A percentile compares a stretch with the other conserved stretches of the same genome.
Evolutionary conservation across 2,329 filamentous ascomycete genomes (phyloP).

Genomic region (Epichloe baconii): DNA sequence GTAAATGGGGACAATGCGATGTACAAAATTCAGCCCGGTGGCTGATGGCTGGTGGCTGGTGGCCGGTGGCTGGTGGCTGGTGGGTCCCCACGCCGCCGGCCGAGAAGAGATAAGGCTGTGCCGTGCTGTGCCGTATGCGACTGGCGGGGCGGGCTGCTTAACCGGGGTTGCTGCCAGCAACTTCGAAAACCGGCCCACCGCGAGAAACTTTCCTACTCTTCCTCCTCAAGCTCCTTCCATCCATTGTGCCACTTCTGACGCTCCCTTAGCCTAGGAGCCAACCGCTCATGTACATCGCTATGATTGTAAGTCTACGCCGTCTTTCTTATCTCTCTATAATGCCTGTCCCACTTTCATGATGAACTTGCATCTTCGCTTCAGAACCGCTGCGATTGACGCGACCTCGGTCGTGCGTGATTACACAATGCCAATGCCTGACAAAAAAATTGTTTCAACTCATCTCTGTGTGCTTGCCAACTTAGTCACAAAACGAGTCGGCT

Average conservation of each 20-base stretch:
- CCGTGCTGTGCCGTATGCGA: background rate
- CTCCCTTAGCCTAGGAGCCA: background rate
- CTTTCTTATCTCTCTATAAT: background rate
- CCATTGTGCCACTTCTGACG: background rate
- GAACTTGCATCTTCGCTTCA: conserved; percentile 31
- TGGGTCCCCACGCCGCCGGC: conserved; percentile 7
- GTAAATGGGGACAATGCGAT: conserved; percentile 2
- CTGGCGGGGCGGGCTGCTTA: too few relatives aligned
- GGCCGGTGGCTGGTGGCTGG: conserved; percentile 10
- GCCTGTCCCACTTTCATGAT: conserved; percentile 21
- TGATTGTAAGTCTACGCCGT: conserved; percentile 24
- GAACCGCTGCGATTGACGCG: conserved; percentile 39
- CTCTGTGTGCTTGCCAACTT: conserved; percentile 1
- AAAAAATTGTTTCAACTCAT: background rate
- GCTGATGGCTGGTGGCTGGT: background rate
- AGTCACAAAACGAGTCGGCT: background rate
- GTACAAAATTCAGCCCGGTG: background rate
- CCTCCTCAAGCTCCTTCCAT: background rate
- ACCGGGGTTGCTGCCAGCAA: background rate
- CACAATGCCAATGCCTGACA: conserved; percentile 27
- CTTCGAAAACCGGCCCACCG: background rate
- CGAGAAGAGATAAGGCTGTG: too few relatives aligned
- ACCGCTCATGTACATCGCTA: conserved; percentile 13
- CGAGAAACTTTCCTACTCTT: background rate
- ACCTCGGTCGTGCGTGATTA: conserved; percentile 31